Conservation (phyloP, 192 early-diverging fungal species). For the Rhizoclosmatium globosum region DNA sequence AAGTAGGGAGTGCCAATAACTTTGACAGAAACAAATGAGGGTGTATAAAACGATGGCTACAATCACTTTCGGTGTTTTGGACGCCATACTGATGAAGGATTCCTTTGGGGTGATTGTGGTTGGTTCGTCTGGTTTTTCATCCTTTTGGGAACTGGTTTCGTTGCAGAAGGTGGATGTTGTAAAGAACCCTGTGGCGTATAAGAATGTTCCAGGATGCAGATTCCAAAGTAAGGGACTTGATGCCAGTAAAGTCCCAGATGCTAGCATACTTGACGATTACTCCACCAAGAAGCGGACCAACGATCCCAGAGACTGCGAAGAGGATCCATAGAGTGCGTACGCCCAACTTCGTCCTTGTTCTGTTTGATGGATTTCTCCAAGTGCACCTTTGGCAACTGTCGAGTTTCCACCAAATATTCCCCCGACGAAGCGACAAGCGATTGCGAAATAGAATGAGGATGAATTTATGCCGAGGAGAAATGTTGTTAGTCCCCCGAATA, state of each 20-base stretch:
- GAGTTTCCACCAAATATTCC: constrained; percentile 59
- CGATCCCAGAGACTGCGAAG: constrained; percentile 43
- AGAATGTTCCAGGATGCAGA: background rate
- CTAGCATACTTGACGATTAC: background rate
- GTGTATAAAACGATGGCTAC: constrained; percentile 42
- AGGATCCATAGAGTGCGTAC: constrained; percentile 55
- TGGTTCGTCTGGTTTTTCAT: background rate
- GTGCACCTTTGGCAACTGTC: constrained; percentile 58
- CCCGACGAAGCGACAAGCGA: constrained; percentile 49
- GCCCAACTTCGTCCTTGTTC: constrained; percentile 48
- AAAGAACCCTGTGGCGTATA: background rate
- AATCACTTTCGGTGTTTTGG: constrained; percentile 15
- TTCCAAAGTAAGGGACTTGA: background rate
- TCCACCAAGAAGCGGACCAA: constrained; percentile 37
- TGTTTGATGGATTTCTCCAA: constrained; percentile 50
- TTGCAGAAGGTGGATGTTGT: background rate
- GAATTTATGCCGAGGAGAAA: constrained; percentile 32
- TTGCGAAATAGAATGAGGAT: constrained; percentile 35
- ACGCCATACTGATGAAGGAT: too few relatives aligned
- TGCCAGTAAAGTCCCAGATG: background rate
- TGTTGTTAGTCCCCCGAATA: constrained; percentile 24
- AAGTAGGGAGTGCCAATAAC: constrained; percentile 45
- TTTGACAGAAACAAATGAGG: constrained; percentile 56
- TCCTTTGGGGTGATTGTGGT: background rate
- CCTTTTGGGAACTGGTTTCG: background rate